These are phyloP conservation scores for Paraconiothyrium sp. DNA, from an alignment of 2,329 filamentous ascomycete species.

Conservation along the genomic window DNA sequence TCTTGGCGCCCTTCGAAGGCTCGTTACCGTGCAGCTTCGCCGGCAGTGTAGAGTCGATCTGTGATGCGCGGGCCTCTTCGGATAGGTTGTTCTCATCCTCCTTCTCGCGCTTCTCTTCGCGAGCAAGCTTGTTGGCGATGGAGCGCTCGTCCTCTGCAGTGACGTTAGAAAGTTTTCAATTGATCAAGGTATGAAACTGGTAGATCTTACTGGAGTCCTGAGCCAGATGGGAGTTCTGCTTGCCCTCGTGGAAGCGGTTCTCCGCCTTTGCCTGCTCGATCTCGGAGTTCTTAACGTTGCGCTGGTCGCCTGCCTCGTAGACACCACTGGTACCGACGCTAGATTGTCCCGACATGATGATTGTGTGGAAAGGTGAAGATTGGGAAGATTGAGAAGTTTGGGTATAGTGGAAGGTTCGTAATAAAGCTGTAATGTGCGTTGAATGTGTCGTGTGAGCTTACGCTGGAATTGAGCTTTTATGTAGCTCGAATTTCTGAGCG, in stretches of 20 bases:
- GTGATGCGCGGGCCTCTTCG: conserved; percentile 50
- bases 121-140: conserved; percentile 75
- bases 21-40: conserved; percentile 76
- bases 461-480: conserved; percentile 5
- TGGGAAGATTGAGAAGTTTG: not conserved
- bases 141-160: conserved; percentile 71
- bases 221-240: conserved; percentile 72
- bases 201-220: conserved; percentile 74
- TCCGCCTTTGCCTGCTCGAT: conserved; percentile 52
- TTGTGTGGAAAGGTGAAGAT: not conserved
- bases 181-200: not conserved
- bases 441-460: not conserved
- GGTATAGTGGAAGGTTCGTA: no score
- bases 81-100: conserved; percentile 44
- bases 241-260: conserved; percentile 75
- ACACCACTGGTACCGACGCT: conserved; percentile 72
- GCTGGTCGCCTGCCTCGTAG: conserved; percentile 82
- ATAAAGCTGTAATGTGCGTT: not conserved
- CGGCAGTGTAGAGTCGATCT: conserved; percentile 68
- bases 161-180: conserved; percentile 35
- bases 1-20: conserved; percentile 75
- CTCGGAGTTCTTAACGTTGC: conserved; percentile 66
- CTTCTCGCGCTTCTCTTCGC: conserved; percentile 65
- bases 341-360: conserved; percentile 64
- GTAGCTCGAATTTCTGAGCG: not conserved